Percentiles rank a stretch among this genome's conserved stretches.
These are phyloP conservation scores for Kwoniella sp. DNA, from an alignment of 768 basidiomycete genomes.

Conservation along the genomic window DNA sequence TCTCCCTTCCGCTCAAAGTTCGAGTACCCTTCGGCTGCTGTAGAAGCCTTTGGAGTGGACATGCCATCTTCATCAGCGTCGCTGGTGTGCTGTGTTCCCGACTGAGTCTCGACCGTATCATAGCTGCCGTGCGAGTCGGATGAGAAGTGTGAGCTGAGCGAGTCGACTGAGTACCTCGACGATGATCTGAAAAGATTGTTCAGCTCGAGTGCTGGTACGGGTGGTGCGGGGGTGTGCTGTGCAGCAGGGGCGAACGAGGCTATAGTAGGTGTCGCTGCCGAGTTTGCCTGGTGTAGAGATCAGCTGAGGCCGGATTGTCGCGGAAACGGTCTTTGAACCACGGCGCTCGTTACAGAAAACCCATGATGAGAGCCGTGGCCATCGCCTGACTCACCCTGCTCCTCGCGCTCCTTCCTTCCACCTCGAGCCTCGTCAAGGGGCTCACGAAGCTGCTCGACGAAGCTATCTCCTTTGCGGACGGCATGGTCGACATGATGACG, in stretches of 20 bases:
- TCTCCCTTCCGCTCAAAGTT: constrained; percentile 20
- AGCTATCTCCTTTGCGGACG: constrained; percentile 11
- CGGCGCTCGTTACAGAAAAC: background rate
- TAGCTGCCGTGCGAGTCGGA: background rate
- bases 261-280: background rate
- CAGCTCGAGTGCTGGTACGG: constrained; percentile 13
- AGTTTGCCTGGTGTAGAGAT: constrained; percentile 4
- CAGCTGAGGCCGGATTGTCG: no score
- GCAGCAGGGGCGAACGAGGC: background rate
- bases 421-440: constrained; percentile 18
- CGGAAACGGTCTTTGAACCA: no score
- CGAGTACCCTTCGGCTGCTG: constrained; percentile 1
- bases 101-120: background rate
- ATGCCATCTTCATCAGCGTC: constrained; percentile 17
- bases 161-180: constrained; percentile 33
- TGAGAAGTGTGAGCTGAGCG: constrained; percentile 8
- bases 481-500: no score
- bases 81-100: constrained; percentile 1
- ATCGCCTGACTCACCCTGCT: constrained; percentile 11
- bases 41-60: constrained; percentile 30
- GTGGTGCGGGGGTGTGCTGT: background rate
- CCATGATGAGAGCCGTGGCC: background rate
- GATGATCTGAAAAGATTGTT: constrained; percentile 27
- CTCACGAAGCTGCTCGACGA: constrained; percentile 18
- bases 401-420: constrained; percentile 13